phyloP scores from a whole-genome alignment of 140 eudicot genomes.

The Senecio squalidus region DNA sequence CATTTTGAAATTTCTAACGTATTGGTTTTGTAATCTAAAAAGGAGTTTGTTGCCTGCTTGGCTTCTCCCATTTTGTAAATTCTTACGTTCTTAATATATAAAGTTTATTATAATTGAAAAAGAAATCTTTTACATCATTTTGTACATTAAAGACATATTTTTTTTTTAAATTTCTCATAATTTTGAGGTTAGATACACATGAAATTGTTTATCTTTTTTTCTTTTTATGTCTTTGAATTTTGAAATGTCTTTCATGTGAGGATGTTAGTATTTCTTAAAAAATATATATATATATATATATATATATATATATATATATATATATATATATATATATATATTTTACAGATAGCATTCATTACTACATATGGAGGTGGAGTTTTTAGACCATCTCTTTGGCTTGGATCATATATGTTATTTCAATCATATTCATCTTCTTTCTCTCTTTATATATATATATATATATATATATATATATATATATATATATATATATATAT shows the following conservation, averaged over 20 bases:
- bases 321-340: too few relatives aligned
- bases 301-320: too few relatives aligned
- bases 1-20: too few relatives aligned
- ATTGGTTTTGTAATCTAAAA: too few relatives aligned
- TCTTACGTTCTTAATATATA: too few relatives aligned
- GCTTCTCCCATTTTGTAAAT: too few relatives aligned
- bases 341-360: slow-evolving; percentile 33
- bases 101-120: too few relatives aligned
- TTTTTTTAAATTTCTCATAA: slow-evolving; percentile 12
- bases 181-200: too few relatives aligned
- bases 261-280: too few relatives aligned
- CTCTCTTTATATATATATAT: background rate
- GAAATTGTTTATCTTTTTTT: slow-evolving; percentile 4
- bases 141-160: slow-evolving; percentile 21
- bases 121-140: slow-evolving; percentile 24
- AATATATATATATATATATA: too few relatives aligned
- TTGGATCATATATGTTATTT: slow-evolving; percentile 26
- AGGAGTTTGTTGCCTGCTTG: too few relatives aligned
- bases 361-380: slow-evolving; percentile 31
- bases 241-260: slow-evolving; percentile 27
- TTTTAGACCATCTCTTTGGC: slow-evolving; percentile 32
- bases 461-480: background rate
- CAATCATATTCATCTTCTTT: slow-evolving; percentile 12
- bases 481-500: background rate
- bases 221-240: slow-evolving; percentile 26